phyloP scores from a whole-genome alignment of 2,329 filamentous ascomycete species.

The Blastomyces silverae region DNA sequence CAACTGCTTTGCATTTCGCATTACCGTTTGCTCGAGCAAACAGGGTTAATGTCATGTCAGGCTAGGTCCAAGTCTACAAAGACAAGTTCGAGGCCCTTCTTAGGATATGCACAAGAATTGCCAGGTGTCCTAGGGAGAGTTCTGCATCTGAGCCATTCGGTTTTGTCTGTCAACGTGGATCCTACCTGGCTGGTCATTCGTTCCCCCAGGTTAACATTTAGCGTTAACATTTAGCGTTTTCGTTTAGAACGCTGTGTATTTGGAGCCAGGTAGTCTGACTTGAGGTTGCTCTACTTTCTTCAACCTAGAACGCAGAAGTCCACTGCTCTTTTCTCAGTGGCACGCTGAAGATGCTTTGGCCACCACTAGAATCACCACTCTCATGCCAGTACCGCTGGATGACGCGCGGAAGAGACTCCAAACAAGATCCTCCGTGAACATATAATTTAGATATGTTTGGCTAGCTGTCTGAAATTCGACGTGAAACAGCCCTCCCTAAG shows the following conservation, averaged over 20 bases:
- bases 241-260: not conserved
- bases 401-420: not conserved
- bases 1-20: not conserved
- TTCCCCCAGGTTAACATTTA: not conserved
- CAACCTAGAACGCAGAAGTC: too few relatives aligned
- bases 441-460: not conserved
- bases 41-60: not conserved
- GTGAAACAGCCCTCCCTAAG: not conserved
- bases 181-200: not conserved
- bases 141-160: not conserved
- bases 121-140: not conserved
- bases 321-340: not conserved
- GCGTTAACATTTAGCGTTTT: not conserved
- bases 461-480: not conserved
- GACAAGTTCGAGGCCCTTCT: not conserved
- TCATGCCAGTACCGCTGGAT: not conserved
- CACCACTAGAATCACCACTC: not conserved
- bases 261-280: too few relatives aligned
- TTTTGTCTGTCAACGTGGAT: not conserved
- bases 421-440: not conserved
- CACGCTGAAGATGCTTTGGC: not conserved
- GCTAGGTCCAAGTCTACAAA: too few relatives aligned
- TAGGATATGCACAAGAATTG: not conserved
- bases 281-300: too few relatives aligned
- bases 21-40: not conserved